These are phyloP conservation scores for Akebia trifoliata DNA, from an alignment of 164 flowering plant genomes.

Conservation along the genomic window DNA sequence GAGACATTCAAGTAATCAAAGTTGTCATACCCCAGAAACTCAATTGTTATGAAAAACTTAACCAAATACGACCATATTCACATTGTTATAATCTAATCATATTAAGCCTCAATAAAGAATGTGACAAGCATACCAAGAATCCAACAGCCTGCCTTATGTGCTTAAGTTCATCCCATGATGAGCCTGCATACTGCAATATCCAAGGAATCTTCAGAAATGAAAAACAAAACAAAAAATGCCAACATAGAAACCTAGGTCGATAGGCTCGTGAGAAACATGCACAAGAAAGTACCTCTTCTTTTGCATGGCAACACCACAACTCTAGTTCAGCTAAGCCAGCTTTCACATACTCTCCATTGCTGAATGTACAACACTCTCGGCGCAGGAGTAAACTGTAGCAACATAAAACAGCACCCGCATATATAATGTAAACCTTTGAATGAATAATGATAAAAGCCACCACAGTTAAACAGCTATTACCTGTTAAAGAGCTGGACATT, in stretches of 20 bases:
- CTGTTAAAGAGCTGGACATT: conserved; percentile 85
- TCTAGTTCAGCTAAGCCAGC: conserved; percentile 78
- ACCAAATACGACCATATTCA: too few relatives aligned
- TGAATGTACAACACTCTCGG: conserved; percentile 82
- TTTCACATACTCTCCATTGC: conserved; percentile 83
- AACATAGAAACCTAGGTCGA: too few relatives aligned
- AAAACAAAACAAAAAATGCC: background rate
- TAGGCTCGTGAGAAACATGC: too few relatives aligned
- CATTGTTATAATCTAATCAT: background rate
- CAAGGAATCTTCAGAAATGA: conserved; percentile 3
- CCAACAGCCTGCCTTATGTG: conserved; percentile 80
- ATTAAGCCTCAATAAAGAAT: background rate
- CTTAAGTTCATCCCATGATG: conserved; percentile 84
- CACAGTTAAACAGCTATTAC: conserved; percentile 23
- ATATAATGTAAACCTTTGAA: too few relatives aligned
- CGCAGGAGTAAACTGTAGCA: conserved; percentile 70
- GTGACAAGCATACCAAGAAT: conserved; percentile 62
- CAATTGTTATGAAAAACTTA: too few relatives aligned
- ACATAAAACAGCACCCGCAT: too few relatives aligned
- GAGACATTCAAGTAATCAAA: too few relatives aligned
- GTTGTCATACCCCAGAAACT: too few relatives aligned
- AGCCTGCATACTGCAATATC: conserved; percentile 63
- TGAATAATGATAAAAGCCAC: background rate
- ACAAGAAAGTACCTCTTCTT: too few relatives aligned
- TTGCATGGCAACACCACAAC: conserved; percentile 69